phyloP scores from a whole-genome alignment of 352 stramenopile species.

The Globisporangium spiculum region DNA sequence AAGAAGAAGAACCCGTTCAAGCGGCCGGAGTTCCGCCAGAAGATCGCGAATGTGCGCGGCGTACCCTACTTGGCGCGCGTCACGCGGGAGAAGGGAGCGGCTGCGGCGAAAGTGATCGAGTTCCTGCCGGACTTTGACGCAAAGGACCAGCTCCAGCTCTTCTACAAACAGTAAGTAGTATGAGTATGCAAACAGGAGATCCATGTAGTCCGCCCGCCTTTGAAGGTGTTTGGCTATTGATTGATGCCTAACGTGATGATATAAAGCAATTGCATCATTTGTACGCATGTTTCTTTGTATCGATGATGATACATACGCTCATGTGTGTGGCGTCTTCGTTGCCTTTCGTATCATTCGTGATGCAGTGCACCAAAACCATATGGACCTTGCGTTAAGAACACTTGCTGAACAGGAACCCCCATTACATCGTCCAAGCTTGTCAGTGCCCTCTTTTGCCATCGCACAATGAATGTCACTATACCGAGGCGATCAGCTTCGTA shows the following conservation, averaged over 20 bases:
- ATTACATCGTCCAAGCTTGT: not conserved
- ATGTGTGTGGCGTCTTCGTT: too few relatives aligned
- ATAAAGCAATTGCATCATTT: too few relatives aligned
- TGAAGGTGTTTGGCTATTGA: too few relatives aligned
- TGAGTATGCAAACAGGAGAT: not conserved
- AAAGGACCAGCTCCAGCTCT: slow-evolving; percentile 16
- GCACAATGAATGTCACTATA: too few relatives aligned
- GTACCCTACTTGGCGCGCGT: slow-evolving; percentile 68
- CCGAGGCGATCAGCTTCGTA: too few relatives aligned
- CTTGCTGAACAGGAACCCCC: not conserved
- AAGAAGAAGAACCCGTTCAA: slow-evolving; percentile 78
- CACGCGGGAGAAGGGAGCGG: slow-evolving; percentile 32
- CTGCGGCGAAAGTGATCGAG: slow-evolving; percentile 43
- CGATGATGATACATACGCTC: too few relatives aligned
- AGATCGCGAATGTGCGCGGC: slow-evolving; percentile 51
- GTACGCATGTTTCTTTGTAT: too few relatives aligned
- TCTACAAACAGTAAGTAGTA: slow-evolving; percentile 14
- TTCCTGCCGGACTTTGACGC: slow-evolving; percentile 44
- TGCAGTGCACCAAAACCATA: not conserved
- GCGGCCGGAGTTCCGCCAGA: slow-evolving; percentile 46
- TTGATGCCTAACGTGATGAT: too few relatives aligned
- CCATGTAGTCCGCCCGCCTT: too few relatives aligned
- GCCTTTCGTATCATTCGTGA: not conserved
- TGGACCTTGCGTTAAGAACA: not conserved
- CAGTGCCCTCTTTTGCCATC: too few relatives aligned